These are phyloP conservation scores for Meyerozyma guilliermondii DNA, from an alignment of 1,139 yeast genomes.

Conservation along the genomic window DNA sequence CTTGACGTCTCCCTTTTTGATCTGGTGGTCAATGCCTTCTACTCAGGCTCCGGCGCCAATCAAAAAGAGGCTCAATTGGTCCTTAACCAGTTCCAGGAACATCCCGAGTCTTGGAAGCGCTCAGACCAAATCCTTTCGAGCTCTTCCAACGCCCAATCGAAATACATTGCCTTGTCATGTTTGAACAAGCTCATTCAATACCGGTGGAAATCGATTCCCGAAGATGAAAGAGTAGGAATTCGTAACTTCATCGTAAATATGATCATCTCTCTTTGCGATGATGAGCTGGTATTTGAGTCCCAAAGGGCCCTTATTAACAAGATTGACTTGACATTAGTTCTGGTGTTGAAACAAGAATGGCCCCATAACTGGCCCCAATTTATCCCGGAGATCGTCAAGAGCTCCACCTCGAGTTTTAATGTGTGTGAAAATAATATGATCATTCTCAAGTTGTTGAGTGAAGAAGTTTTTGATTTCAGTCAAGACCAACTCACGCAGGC, in stretches of 20 bases:
- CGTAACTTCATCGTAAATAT: constrained; percentile 89
- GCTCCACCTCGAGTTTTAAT: constrained; percentile 80
- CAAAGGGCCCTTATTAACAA: constrained; percentile 87
- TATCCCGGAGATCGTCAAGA: constrained; percentile 84
- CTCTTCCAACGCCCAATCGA: constrained; percentile 78
- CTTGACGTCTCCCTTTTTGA: constrained; percentile 78
- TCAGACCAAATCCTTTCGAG: constrained; percentile 85
- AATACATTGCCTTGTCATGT: constrained; percentile 86
- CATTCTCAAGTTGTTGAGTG: constrained; percentile 80
- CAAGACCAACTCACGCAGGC: constrained; percentile 97
- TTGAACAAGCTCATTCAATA: constrained; percentile 86
- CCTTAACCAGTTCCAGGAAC: constrained; percentile 85
- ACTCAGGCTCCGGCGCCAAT: constrained; percentile 72
- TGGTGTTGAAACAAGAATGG: constrained; percentile 96
- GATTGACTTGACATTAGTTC: constrained; percentile 89
- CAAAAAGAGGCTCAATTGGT: constrained; percentile 81
- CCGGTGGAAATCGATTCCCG: constrained; percentile 90
- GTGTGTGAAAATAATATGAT: constrained; percentile 98
- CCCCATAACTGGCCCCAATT: constrained; percentile 98
- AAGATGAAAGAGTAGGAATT: constrained; percentile 81
- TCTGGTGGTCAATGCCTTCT: constrained; percentile 82
- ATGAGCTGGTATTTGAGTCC: constrained; percentile 66
- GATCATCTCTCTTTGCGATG: constrained; percentile 89
- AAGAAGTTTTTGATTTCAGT: constrained; percentile 92
- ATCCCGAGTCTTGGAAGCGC: constrained; percentile 93